Evolutionary conservation across 768 basidiomycete genomes (phyloP).

Genomic region (Mycena belliarum): DNA sequence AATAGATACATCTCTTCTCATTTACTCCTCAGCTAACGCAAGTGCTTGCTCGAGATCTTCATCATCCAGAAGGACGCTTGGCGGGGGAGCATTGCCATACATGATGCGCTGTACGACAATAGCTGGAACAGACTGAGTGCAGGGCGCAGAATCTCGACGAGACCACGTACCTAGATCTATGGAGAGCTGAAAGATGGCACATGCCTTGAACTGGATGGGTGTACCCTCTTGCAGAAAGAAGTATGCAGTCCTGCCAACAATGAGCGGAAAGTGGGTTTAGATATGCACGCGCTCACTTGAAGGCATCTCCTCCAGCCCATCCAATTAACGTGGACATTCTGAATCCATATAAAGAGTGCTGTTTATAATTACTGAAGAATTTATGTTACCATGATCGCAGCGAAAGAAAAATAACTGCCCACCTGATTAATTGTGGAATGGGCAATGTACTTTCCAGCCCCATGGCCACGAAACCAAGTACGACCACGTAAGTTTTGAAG

Average conservation of each 20-base stretch:
- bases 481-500: slow-evolving; percentile 55
- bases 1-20: neutral
- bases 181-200: slow-evolving; percentile 81
- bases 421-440: slow-evolving; percentile 83
- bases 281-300: slow-evolving; percentile 58
- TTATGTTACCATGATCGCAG: neutral
- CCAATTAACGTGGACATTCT: slow-evolving; percentile 79
- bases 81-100: slow-evolving; percentile 73
- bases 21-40: slow-evolving; percentile 61
- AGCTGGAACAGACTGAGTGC: slow-evolving; percentile 40
- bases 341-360: slow-evolving; percentile 82
- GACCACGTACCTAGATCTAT: slow-evolving; percentile 66
- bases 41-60: slow-evolving; percentile 79
- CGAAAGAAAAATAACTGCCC: slow-evolving; percentile 12
- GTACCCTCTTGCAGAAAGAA: slow-evolving; percentile 69
- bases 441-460: slow-evolving; percentile 88
- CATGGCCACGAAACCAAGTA: slow-evolving; percentile 75
- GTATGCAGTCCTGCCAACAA: slow-evolving; percentile 61
- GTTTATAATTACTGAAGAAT: slow-evolving; percentile 67
- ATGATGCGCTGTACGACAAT: slow-evolving; percentile 74
- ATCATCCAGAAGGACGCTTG: slow-evolving; percentile 46
- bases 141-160: neutral
- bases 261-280: neutral
- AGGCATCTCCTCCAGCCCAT: slow-evolving; percentile 82
- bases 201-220: slow-evolving; percentile 80